Evolutionary conservation across 495 filamentous ascomycete genomes (phyloP), one percentile per base, ranked within the genome.

Genomic region (Aspergillus avenaceus): DNA sequence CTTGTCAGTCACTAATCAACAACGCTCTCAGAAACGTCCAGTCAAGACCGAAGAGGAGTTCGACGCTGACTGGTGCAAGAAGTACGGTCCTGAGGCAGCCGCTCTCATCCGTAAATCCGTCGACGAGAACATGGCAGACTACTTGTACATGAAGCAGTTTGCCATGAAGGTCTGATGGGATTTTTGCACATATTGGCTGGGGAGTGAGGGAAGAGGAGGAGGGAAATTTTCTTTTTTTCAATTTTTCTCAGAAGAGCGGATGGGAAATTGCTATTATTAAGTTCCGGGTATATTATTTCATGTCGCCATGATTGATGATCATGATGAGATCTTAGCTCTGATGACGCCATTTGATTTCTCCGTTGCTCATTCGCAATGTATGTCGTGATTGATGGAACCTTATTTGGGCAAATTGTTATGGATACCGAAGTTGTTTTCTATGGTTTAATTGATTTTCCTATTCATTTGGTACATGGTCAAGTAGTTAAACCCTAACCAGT

Each of bases 81-180:
- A 90, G 62, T 96, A 82, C 66, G 92, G 92, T 18, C 75, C 85
- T 43, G 74, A 95, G 57, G 88, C 72, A 4, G 85, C 87, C 23
- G 84, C 81, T 54, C 63, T 87, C 31, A 96, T 97, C 58, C 76
- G 83, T 45, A 71, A 85, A 55, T 84, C 83, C 12, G 90, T 95
- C 38, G 77, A 91, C 56, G 84, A 76, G 38, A 95, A 91, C 66
- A 76, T 92, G 54, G 69, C 69, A n/a, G 83, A 96, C 65, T 97
- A 97, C 58, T 82, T 95, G 68, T 95, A 95, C 64, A 69, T 97
- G 69, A 96, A 92, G 82, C 76, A 81, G 55, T 97, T 95, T 69
- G 88, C 87, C 47, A 73, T 96, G 59, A 83, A 84, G 55, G 71
- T 82, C n/a, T 77, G 47, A 21, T n/a, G n/a, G n/a, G n/a, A n/a